These are phyloP conservation scores for Pseudogymnoascus sp. DNA, from an alignment of 2,329 filamentous ascomycete genomes.

Conservation along the genomic window DNA sequence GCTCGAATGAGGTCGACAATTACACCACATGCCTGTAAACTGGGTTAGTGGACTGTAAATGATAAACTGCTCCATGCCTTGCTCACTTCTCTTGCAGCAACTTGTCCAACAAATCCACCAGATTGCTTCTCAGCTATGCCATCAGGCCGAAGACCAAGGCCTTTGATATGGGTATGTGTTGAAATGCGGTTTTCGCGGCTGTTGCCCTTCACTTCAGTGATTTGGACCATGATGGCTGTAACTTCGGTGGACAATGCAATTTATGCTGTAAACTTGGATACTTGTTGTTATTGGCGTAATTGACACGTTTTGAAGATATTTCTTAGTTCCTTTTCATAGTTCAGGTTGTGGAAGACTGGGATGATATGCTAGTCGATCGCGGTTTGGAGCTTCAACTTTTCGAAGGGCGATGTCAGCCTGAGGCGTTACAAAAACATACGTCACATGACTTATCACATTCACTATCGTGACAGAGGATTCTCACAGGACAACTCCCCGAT, in stretches of 20 bases:
- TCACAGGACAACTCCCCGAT: neutral
- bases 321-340: slow-evolving; percentile 8
- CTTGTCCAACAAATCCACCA: slow-evolving; percentile 84
- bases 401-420: slow-evolving; percentile 6
- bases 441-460: slow-evolving; percentile 4
- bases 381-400: slow-evolving; percentile 8
- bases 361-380: neutral
- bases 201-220: slow-evolving; percentile 91
- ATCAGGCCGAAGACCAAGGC: slow-evolving; percentile 77
- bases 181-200: slow-evolving; percentile 93
- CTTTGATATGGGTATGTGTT: slow-evolving; percentile 96
- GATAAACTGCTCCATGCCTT: neutral
- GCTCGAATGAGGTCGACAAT: slow-evolving; percentile 92
- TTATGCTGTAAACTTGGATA: neutral
- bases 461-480: neutral
- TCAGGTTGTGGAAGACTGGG: neutral
- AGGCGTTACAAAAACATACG: slow-evolving; percentile 7
- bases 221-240: slow-evolving; percentile 61
- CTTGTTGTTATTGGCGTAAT: neutral
- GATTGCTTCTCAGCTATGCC: slow-evolving; percentile 73
- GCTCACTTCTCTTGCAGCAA: slow-evolving; percentile 72
- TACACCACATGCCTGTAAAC: slow-evolving; percentile 74
- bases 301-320: neutral
- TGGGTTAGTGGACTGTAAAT: neutral
- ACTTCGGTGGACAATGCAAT: slow-evolving; percentile 2